Evolutionary conservation across 106 monocot species (phyloP), one percentile per base, ranked within the genome.

Genomic region (Allium sativum): DNA sequence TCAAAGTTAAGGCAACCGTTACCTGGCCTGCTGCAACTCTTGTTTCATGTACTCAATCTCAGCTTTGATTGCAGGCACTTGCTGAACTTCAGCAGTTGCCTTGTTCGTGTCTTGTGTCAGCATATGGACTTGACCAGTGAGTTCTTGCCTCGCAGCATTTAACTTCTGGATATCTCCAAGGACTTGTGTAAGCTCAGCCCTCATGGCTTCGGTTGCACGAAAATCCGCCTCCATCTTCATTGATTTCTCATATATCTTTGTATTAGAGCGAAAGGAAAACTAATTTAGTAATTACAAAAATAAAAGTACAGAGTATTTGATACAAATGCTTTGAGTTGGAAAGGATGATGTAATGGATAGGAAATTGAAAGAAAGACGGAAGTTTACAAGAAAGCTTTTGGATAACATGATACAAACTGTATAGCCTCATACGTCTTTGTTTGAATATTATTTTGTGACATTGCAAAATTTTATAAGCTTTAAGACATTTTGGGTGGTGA

Each of bases 1-100:
- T 9, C 42, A 18, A 21, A 51, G 44, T 56, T 10, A 12, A 56
- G 42, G 40, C 40, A 13, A 53, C 9, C 45, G 61, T 53, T 53
- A 92, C 91, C 83, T 87, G 20, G 75, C 77, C 18, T 61, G 69
- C 65, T 87, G 87, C 43, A 84, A 31, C 48, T 92, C 92, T 42
- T 78, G 74, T 62, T 81, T 83, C 69, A 88, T 72, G 66, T 51
- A 31, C 16, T 81, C 84, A 44, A 84, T 75, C 59, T 88, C 84
- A 9, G 72, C 69, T 59, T 82, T 84, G 52, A 88, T 48, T 12
- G 84, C 74, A 12, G 88, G 78, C 6, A 64, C 78, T 72, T 81
- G 74, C 64, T 78, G 84, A 18, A 81, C 51, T 9, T 88, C 84
- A 14, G 75, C 69, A 0, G 64, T 53, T 6, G 75, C 72, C 54